phyloP scores from a whole-genome alignment of 495 filamentous ascomycete species.

The Chaetomium tenue region DNA sequence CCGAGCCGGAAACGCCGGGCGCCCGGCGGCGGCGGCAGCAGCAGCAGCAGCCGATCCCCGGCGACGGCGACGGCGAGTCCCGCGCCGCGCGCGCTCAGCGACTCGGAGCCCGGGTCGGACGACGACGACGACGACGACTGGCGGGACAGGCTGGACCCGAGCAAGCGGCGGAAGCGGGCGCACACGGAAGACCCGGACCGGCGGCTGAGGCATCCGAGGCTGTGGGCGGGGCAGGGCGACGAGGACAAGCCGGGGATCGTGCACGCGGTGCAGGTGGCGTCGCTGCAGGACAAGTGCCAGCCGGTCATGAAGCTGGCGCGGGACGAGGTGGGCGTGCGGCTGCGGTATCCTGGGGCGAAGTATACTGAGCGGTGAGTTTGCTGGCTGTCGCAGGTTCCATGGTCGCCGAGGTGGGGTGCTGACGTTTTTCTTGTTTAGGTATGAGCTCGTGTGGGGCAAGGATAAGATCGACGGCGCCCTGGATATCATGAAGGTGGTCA shows the following conservation, averaged over 20 bases:
- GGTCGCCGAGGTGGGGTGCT: slow-evolving; percentile 2
- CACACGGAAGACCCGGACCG: slow-evolving; percentile 53
- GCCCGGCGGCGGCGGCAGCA: background rate
- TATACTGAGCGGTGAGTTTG: slow-evolving; percentile 68
- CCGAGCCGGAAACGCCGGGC: slow-evolving; percentile 34
- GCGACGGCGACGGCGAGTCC: slow-evolving; percentile 34
- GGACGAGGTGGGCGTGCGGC: slow-evolving; percentile 55
- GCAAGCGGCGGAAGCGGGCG: slow-evolving; percentile 35
- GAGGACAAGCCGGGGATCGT: slow-evolving; percentile 44
- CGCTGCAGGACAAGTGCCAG: slow-evolving; percentile 49
- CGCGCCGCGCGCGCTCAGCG: slow-evolving; percentile 18
- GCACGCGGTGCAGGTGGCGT: slow-evolving; percentile 67
- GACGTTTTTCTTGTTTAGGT: slow-evolving; percentile 51
- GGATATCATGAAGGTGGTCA: slow-evolving; percentile 79
- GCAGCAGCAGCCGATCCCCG: slow-evolving; percentile 23
- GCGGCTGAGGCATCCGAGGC: slow-evolving; percentile 57
- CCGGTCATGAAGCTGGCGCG: slow-evolving; percentile 46
- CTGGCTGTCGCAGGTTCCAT: background rate
- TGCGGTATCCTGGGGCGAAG: slow-evolving; percentile 73
- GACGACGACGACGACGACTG: slow-evolving; percentile 40
- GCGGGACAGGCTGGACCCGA: slow-evolving; percentile 36
- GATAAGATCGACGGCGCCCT: slow-evolving; percentile 82
- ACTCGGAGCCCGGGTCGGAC: slow-evolving; percentile 32
- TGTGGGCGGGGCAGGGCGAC: slow-evolving; percentile 39
- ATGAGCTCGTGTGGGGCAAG: slow-evolving; percentile 71